These are phyloP conservation scores for Ophiorrhiza pumila DNA, from an alignment of 257 asterid species.

Conservation along the genomic window DNA sequence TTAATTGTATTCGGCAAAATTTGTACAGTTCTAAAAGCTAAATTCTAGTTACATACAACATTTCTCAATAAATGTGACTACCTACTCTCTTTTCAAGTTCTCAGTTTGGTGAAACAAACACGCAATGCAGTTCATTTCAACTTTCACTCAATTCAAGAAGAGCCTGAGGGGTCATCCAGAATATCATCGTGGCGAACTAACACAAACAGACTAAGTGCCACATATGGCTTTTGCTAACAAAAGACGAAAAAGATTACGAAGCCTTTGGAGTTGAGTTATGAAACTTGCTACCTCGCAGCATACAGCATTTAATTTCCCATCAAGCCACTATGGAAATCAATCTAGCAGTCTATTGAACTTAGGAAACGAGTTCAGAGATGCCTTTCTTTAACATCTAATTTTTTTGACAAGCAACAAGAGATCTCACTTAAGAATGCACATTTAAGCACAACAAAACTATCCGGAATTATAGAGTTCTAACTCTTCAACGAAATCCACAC, in stretches of 20 bases:
- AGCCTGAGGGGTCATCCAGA: not conserved
- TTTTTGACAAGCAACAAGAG: not conserved
- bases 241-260: not conserved
- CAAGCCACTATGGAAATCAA: not conserved
- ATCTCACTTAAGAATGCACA: not conserved
- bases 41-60: not conserved
- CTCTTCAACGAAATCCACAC: constrained; percentile 7
- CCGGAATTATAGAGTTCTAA: not conserved
- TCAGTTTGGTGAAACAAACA: not conserved
- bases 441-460: not conserved
- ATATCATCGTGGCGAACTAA: not conserved
- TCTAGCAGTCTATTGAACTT: not conserved
- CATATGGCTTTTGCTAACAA: not conserved
- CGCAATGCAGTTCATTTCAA: not conserved
- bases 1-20: not conserved
- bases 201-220: not conserved
- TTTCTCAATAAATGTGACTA: not conserved
- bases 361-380: not conserved
- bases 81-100: not conserved
- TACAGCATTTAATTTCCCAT: not conserved
- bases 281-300: not conserved
- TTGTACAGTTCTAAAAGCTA: not conserved
- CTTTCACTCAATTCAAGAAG: not conserved
- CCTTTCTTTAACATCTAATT: not conserved
- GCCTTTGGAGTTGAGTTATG: not conserved